Conservation (phyloP, 1,284 basidiomycete species). For the Bondarzewia mesenterica region DNA sequence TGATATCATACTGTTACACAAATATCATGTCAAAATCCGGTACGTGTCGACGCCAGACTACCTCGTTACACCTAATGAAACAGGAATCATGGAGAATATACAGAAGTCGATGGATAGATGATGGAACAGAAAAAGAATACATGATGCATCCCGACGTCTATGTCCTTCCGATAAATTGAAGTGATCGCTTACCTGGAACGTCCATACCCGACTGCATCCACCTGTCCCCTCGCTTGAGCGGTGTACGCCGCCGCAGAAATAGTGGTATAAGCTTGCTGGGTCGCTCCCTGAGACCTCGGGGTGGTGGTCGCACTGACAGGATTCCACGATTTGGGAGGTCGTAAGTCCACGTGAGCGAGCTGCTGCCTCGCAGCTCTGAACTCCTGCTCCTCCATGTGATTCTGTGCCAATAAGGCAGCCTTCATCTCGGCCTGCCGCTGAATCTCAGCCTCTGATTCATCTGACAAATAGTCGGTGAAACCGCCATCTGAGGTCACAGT, state of each 20-base stretch:
- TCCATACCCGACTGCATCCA: constrained; percentile 12
- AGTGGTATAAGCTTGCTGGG: constrained; percentile 10
- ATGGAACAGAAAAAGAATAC: background rate
- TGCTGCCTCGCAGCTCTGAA: constrained; percentile 71
- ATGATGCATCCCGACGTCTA: background rate
- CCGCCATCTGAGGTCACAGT: constrained; percentile 76
- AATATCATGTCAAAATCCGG: no score
- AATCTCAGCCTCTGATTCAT: constrained; percentile 75
- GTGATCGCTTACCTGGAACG: constrained; percentile 9
- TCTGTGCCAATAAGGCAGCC: constrained; percentile 68
- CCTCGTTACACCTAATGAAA: background rate
- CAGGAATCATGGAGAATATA: background rate
- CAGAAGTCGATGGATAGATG: background rate
- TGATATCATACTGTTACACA: background rate
- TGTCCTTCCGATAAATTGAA: background rate
- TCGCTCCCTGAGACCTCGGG: constrained; percentile 18
- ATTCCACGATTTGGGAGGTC: constrained; percentile 68
- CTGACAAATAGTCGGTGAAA: constrained; percentile 78
- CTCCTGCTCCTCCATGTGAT: constrained; percentile 68
- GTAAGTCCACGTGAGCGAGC: constrained; percentile 61
- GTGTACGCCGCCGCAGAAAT: constrained; percentile 10
- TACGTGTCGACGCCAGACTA: no score
- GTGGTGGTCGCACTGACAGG: constrained; percentile 12
- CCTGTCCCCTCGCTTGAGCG: constrained; percentile 11
- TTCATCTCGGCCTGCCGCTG: constrained; percentile 73